Evolutionary conservation across 2,329 filamentous ascomycete species (phyloP).

Genomic region (Diaporthe sp.): DNA sequence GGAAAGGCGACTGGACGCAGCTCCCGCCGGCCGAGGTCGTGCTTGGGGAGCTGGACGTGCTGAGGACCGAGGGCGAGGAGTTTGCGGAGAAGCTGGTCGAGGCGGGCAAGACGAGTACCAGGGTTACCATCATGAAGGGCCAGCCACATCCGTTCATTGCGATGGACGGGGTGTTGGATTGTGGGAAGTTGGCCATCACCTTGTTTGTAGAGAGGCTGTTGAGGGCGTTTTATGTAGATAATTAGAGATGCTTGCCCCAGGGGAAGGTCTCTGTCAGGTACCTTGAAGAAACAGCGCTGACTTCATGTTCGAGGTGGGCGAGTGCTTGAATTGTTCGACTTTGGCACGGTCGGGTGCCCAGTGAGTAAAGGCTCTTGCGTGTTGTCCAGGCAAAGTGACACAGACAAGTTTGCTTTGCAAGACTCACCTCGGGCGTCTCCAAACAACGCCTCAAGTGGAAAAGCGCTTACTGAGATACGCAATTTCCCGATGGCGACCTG

Average conservation of each 20-base stretch:
- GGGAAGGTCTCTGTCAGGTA: no score
- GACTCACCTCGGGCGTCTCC: not conserved
- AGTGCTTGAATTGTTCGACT: not conserved
- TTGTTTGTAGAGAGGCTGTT: slow-evolving; percentile 46
- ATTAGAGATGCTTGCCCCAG: not conserved
- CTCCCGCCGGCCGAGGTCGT: slow-evolving; percentile 67
- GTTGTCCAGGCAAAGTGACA: not conserved
- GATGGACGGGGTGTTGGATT: slow-evolving; percentile 69
- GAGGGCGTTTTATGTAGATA: slow-evolving; percentile 40
- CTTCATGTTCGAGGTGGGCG: not conserved
- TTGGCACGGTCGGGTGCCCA: not conserved
- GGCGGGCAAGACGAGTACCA: slow-evolving; percentile 60
- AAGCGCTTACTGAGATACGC: no score
- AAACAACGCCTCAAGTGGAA: not conserved
- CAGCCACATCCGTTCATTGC: slow-evolving; percentile 72
- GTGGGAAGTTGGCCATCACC: slow-evolving; percentile 64
- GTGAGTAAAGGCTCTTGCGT: not conserved
- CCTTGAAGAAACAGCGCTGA: no score
- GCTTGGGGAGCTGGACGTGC: slow-evolving; percentile 69
- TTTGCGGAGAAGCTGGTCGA: slow-evolving; percentile 63
- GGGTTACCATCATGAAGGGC: slow-evolving; percentile 65
- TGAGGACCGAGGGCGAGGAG: slow-evolving; percentile 66
- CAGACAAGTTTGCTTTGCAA: not conserved
- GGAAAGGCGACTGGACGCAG: slow-evolving; percentile 62
- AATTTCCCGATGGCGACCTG: not conserved